Base-by-base conservation (phyloP, 2,329 filamentous ascomycete genomes). In the Cytospora piceae region DNA sequence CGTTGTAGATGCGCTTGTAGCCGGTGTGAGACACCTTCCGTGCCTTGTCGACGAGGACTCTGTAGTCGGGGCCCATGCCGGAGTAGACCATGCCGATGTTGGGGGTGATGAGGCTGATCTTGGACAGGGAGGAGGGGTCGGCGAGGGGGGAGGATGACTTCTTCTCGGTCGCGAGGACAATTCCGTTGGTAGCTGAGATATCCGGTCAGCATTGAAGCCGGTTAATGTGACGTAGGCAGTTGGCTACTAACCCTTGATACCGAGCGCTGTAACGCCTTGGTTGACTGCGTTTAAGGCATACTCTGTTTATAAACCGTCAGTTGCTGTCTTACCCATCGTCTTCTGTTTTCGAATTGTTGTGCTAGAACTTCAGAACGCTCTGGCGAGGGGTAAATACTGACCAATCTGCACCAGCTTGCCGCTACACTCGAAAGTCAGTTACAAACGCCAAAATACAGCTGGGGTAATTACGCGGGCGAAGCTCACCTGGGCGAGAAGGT, bases 61-160 rank as follows among this genome's bases (percentile, higher is more conserved):
- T 90, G 83, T 98, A 99, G 80, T 99, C 95, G 67, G 95, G 95
- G 34, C 95, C 94, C 95, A 99, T 99, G 77, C 95, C 95, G 61
- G 93, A 94, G 83, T 99, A 99, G 74, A 99, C 95, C 92, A 98
- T 97, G 78, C 95, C 95, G 79, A 99, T 98, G 85, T 99, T 95
- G 74, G 95, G 95, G 57, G 95, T 99, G 82, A 99, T 94, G 78
- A 96, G 88, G 78, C 93, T 96, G 83, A 99, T 92, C 85, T 99
- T 99, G 74, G 94, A 95, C 71, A 97, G 89, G 51, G 95, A 98
- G 74, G 91, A 88, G 73, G 95, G 90, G 77, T 99, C 95, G 83
- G 96, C 94, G 75, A 99, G 91, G 61, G 95, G 94, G 58, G 95
- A 97, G 46, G 94, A 97, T 54, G 94, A 97, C 82, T 99, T 99